Base-by-base conservation (phyloP, 2,329 filamentous ascomycete genomes). In the Diplodia mutila region DNA sequence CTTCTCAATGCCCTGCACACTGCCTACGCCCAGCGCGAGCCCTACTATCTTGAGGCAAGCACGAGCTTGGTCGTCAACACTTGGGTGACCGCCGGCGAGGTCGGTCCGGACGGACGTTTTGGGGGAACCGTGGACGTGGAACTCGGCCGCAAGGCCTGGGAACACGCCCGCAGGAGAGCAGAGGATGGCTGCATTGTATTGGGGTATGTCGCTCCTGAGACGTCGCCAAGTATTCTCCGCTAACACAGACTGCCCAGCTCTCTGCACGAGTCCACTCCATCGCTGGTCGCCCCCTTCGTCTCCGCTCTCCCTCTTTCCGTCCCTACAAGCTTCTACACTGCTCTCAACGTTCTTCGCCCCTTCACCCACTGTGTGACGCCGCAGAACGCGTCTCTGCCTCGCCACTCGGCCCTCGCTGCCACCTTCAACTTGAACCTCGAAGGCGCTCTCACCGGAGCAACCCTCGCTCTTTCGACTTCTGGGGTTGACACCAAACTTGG, bases 51-150 rank as follows among this genome's bases (percentile, higher is more conserved):
- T 54, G 95, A 99, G 79, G 90, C 93, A 57, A 93, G 92, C 72
- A 95, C 94, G 42, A 97, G 93, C 77, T 79, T 98, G 48, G 94
- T 95, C 0, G 93, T 98, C 71, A 98, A 98, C 81, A 97, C 93
- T 67, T 97, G 94, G 94, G 86, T 95, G 65, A 97, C 92, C 3
- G 92, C 92, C 21, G 85, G 88, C 32, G 91, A 91, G 72, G 82
- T 86, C 27, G 88, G 90, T 48, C 85, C 87, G 2, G 87, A 93
- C 74, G 91, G 91, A 46, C 85, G 86, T 67, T 83, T 85, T 55
- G 92, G 91, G 63, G 92, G 91, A 65, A 93, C 91, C 8, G 87
- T 98, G 51, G 95, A 99, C 80, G 81, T 87, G 51, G 87, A 91
- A 25, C 81, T 99, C 61, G 91, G 92, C 18, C 85, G 88, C 64